Evolutionary conservation across 2,329 filamentous ascomycete species (phyloP).

Genomic region (Stagonosporopsis rhizophila): DNA sequence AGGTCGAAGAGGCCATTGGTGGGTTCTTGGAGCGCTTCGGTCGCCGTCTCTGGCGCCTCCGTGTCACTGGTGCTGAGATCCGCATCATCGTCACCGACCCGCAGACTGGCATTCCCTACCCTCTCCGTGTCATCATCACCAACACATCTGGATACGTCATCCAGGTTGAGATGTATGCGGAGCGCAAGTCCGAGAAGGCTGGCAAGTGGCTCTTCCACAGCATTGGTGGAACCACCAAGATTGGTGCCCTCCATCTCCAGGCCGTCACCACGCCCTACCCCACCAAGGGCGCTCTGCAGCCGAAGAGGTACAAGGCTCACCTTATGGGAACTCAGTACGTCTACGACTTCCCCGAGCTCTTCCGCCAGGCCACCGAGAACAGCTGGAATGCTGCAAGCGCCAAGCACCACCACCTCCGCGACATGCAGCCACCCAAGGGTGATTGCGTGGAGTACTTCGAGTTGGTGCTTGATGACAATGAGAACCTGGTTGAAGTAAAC

Average conservation of each 20-base stretch:
- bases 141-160: slow-evolving; percentile 99
- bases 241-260: slow-evolving; percentile 92
- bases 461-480: slow-evolving; percentile 91
- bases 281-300: slow-evolving; percentile 98
- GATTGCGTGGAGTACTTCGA: slow-evolving; percentile 95
- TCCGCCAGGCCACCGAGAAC: slow-evolving; percentile 97
- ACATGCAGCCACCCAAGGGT: slow-evolving; percentile 82
- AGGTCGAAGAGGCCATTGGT: slow-evolving; percentile 91
- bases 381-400: slow-evolving; percentile 81
- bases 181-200: slow-evolving; percentile 97
- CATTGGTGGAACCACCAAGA: slow-evolving; percentile 92
- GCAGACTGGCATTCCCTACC: slow-evolving; percentile 81
- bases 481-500: slow-evolving; percentile 90
- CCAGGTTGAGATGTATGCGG: slow-evolving; percentile 95
- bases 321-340: slow-evolving; percentile 99
- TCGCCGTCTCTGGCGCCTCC: slow-evolving; percentile 91
- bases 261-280: slow-evolving; percentile 91
- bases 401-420: slow-evolving; percentile 74
- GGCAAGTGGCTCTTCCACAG: slow-evolving; percentile 96
- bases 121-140: slow-evolving; percentile 93
- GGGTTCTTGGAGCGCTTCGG: slow-evolving; percentile 98
- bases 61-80: slow-evolving; percentile 96
- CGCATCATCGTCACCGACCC: slow-evolving; percentile 97
- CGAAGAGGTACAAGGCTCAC: slow-evolving; percentile 99
- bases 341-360: slow-evolving; percentile 99